Percentiles rank a stretch among this genome's conserved stretches.
Conservation (phyloP, 352 stramenopile genomes). For the Lagenidium giganteum region DNA sequence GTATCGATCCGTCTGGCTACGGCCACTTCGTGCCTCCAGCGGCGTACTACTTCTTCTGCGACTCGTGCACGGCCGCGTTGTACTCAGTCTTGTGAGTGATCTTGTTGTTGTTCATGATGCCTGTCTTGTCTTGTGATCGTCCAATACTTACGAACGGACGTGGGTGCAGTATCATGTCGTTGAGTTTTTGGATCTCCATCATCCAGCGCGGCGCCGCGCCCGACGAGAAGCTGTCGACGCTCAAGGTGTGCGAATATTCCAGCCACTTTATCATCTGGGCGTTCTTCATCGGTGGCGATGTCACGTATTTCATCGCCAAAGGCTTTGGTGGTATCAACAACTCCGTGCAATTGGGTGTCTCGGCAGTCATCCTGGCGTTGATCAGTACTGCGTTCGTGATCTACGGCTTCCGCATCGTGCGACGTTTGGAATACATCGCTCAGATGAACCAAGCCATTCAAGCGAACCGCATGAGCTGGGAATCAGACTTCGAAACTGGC, state of each 20-base stretch:
- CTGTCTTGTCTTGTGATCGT: background rate
- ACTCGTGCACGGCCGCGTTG: slow-evolving; percentile 55
- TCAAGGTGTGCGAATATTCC: slow-evolving; percentile 24
- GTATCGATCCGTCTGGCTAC: slow-evolving; percentile 47
- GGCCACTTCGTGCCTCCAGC: slow-evolving; percentile 35
- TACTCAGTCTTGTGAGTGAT: slow-evolving; percentile 49
- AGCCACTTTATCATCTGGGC: slow-evolving; percentile 28
- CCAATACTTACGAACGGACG: background rate
- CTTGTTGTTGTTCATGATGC: no score
- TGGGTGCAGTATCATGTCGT: slow-evolving; percentile 36
- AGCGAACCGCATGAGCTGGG: slow-evolving; percentile 13
- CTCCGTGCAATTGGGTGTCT: slow-evolving; percentile 22
- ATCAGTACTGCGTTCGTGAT: slow-evolving; percentile 23
- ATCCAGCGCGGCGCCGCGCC: slow-evolving; percentile 38
- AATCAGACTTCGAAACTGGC: slow-evolving; percentile 16
- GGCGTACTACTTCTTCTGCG: slow-evolving; percentile 33
- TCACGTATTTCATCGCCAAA: slow-evolving; percentile 26
- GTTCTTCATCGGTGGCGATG: slow-evolving; percentile 26
- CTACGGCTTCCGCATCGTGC: slow-evolving; percentile 29
- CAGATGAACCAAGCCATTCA: no score
- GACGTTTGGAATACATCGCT: slow-evolving; percentile 37
- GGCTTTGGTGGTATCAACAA: slow-evolving; percentile 25
- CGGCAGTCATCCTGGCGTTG: slow-evolving; percentile 12
- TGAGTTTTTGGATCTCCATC: slow-evolving; percentile 53
- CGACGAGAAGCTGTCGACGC: slow-evolving; percentile 17